A percentile compares a stretch with the other conserved stretches of the same genome.
Evolutionary conservation across 2,329 filamentous ascomycete genomes (phyloP).

Genomic region (Sarocladium strictum): DNA sequence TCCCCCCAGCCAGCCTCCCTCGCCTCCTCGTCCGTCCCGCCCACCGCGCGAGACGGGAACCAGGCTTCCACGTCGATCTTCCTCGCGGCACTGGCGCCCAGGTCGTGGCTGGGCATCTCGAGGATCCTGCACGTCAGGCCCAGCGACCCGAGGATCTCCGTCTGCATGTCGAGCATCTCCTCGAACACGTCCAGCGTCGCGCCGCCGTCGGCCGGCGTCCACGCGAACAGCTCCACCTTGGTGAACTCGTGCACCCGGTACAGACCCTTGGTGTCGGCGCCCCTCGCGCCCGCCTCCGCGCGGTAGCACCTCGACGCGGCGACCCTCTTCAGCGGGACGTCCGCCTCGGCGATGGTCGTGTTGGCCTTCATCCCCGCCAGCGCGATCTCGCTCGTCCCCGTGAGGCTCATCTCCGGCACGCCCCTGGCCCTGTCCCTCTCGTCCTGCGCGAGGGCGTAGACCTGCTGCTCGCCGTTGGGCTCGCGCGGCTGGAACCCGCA

Average conservation of each 20-base stretch:
- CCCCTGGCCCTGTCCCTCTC: conserved; percentile 53
- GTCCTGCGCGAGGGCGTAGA: conserved; percentile 71
- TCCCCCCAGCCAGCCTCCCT: conserved; percentile 74
- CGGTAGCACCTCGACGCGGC: conserved; percentile 91
- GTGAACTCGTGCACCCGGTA: conserved; percentile 98
- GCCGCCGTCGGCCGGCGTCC: conserved; percentile 58
- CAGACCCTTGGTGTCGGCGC: conserved; percentile 85
- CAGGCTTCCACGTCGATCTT: conserved; percentile 93
- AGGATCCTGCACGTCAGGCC: conserved; percentile 81
- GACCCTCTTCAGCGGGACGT: conserved; percentile 73
- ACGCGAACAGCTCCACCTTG: conserved; percentile 96
- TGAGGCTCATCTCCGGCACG: conserved; percentile 67
- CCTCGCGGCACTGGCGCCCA: conserved; percentile 79
- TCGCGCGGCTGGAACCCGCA: conserved; percentile 95
- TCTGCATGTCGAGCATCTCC: conserved; percentile 84
- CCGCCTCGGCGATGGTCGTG: conserved; percentile 54
- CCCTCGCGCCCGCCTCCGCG: conserved; percentile 86
- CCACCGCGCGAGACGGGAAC: conserved; percentile 69
- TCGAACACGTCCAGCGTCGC: conserved; percentile 59
- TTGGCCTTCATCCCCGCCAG: conserved; percentile 86
- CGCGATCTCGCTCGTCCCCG: conserved; percentile 91
- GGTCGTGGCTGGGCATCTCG: conserved; percentile 84
- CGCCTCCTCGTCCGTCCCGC: conserved; percentile 18
- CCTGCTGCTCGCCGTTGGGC: conserved; percentile 83
- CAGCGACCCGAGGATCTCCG: conserved; percentile 70